Evolutionary conservation across 371 early-diverging fungal species (phyloP).

Genomic region (Mucor racemosus): DNA sequence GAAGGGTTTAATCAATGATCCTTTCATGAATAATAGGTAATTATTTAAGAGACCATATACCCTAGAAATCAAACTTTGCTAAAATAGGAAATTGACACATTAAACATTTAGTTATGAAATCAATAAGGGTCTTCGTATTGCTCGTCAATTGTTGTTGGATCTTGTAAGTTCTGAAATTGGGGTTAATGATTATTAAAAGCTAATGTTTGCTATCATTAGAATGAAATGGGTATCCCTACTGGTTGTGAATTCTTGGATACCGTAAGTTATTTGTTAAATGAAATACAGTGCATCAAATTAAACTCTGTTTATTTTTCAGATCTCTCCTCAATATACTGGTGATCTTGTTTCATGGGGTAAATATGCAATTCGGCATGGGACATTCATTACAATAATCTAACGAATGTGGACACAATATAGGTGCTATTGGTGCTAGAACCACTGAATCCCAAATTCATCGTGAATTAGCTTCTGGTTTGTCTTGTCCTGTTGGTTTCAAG

Average conservation of each 20-base stretch:
- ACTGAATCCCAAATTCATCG: slow-evolving; percentile 92
- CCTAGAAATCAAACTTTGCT: neutral
- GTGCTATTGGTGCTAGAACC: slow-evolving; percentile 92
- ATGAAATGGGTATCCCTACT: slow-evolving; percentile 84
- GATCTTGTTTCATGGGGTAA: slow-evolving; percentile 82
- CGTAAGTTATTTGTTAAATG: slow-evolving; percentile 24
- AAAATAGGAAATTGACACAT: neutral
- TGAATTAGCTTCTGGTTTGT: slow-evolving; percentile 90
- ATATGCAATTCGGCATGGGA: neutral
- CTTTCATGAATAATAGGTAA: slow-evolving; percentile 64
- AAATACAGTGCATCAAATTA: neutral
- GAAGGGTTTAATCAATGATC: slow-evolving; percentile 94
- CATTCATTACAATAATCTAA: neutral
- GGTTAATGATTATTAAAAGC: slow-evolving; percentile 25
- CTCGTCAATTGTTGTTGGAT: slow-evolving; percentile 79
- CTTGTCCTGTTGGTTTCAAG: slow-evolving; percentile 95
- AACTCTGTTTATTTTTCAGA: slow-evolving; percentile 25
- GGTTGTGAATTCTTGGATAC: slow-evolving; percentile 85
- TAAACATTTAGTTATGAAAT: slow-evolving; percentile 68
- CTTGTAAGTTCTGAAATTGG: slow-evolving; percentile 25
- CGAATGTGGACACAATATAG: slow-evolving; percentile 13
- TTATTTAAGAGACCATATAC: neutral
- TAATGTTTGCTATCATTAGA: slow-evolving; percentile 29
- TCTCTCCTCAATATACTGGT: slow-evolving; percentile 83
- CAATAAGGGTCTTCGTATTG: slow-evolving; percentile 89